These are phyloP conservation scores for Calophaca sinica DNA, from an alignment of 306 rosid genomes.

Conservation along the genomic window DNA sequence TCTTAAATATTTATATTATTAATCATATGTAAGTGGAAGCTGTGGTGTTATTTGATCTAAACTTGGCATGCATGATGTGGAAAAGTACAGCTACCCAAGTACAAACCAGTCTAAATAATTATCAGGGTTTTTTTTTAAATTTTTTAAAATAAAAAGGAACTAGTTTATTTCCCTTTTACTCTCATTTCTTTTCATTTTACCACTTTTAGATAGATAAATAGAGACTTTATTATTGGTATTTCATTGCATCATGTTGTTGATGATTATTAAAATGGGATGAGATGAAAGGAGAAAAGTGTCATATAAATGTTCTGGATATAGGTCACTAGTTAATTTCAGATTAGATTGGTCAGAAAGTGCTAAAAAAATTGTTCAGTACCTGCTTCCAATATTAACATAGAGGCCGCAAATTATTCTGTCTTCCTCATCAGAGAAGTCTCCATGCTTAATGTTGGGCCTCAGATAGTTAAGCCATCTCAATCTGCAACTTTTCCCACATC, in stretches of 20 bases:
- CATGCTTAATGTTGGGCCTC: slow-evolving; percentile 96
- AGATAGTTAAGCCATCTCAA: slow-evolving; percentile 99
- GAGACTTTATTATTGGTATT: slow-evolving; percentile 34
- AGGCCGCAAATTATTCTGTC: slow-evolving; percentile 90
- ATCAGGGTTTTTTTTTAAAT: too few species aligned
- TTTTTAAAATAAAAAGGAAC: too few species aligned
- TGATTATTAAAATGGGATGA: slow-evolving; percentile 7
- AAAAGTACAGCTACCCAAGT: slow-evolving; percentile 42
- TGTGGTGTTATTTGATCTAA: slow-evolving; percentile 55
- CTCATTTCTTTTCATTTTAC: slow-evolving; percentile 15
- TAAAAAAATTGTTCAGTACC: slow-evolving; percentile 57
- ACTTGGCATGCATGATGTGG: slow-evolving; percentile 54
- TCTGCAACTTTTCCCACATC: slow-evolving; percentile 99
- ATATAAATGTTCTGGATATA: slow-evolving; percentile 3
- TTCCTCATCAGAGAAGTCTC: slow-evolving; percentile 93
- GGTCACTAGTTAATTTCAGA: slow-evolving; percentile 1
- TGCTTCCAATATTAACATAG: slow-evolving; percentile 92
- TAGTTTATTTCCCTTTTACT: neutral
- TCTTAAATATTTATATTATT: neutral
- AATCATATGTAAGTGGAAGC: slow-evolving; percentile 34
- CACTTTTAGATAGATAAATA: slow-evolving; percentile 40
- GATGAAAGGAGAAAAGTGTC: neutral
- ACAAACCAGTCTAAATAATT: neutral
- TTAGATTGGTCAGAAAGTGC: slow-evolving; percentile 36
- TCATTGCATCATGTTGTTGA: slow-evolving; percentile 20